These are phyloP conservation scores for Fusarium sp. DNA, from an alignment of 2,329 filamentous ascomycete species.

Conservation along the genomic window DNA sequence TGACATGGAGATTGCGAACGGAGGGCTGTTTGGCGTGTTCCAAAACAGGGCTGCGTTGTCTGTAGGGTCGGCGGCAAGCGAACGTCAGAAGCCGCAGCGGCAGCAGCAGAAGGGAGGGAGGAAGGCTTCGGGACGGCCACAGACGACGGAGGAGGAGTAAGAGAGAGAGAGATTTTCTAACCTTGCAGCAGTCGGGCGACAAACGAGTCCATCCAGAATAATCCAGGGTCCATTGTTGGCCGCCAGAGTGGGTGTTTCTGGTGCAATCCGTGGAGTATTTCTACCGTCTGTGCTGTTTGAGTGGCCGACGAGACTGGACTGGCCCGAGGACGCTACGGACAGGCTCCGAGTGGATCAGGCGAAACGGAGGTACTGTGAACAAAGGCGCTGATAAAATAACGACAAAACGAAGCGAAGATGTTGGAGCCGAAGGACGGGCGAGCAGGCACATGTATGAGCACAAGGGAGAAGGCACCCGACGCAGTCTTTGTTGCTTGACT, in stretches of 20 bases:
- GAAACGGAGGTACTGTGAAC: background rate
- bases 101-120: constrained; percentile 12
- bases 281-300: constrained; percentile 13
- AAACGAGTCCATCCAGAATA: constrained; percentile 38
- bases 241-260: constrained; percentile 30
- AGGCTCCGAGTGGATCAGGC: background rate
- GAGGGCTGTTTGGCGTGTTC: constrained; percentile 26
- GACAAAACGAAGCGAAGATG: background rate
- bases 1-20: constrained; percentile 41
- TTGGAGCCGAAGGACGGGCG: background rate
- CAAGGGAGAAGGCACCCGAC: background rate
- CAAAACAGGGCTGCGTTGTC: constrained; percentile 39
- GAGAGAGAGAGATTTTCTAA: constrained; percentile 32
- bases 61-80: constrained; percentile 36
- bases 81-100: constrained; percentile 35
- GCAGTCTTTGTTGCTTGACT: background rate
- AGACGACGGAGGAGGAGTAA: background rate
- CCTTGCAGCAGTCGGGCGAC: constrained; percentile 41
- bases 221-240: constrained; percentile 40
- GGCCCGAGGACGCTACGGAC: background rate
- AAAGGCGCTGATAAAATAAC: background rate
- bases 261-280: constrained; percentile 27
- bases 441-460: background rate
- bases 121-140: background rate
- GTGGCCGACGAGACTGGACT: background rate